Evolutionary conservation across 306 rosid species (phyloP).

Genomic region (Glycine latifolia): DNA sequence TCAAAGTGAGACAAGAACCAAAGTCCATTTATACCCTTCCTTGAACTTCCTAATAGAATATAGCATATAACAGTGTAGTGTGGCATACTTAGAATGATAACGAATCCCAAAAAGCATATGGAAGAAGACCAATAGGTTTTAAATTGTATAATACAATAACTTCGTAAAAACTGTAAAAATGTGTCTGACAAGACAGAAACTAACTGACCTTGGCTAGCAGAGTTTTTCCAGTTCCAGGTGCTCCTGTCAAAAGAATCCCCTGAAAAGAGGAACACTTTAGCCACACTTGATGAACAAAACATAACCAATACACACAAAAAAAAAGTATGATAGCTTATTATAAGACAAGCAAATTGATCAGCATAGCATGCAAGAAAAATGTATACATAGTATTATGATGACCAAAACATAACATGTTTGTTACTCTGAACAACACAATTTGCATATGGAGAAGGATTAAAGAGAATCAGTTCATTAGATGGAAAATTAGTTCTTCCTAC

Average conservation of each 20-base stretch:
- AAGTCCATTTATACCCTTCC: neutral
- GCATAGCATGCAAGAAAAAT: constrained; percentile 29
- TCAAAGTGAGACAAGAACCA: constrained; percentile 24
- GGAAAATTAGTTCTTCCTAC: constrained; percentile 14
- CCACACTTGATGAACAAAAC: constrained; percentile 42
- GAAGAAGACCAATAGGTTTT: constrained; percentile 30
- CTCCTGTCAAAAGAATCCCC: constrained; percentile 99
- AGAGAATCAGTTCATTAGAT: constrained; percentile 15
- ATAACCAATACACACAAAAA: constrained; percentile 1
- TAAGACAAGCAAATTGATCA: constrained; percentile 38
- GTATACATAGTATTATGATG: constrained; percentile 24
- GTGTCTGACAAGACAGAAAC: constrained; percentile 33
- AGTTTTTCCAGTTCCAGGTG: constrained; percentile 99
- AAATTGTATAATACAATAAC: constrained; percentile 2
- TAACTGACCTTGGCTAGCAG: constrained; percentile 90
- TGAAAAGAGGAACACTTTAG: constrained; percentile 54
- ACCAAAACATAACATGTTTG: constrained; percentile 31
- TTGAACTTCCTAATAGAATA: constrained; percentile 27
- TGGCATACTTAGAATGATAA: constrained; percentile 38
- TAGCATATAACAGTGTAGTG: constrained; percentile 25
- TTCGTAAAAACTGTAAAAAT: neutral
- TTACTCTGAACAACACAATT: constrained; percentile 35
- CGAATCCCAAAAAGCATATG: constrained; percentile 18
- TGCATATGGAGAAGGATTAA: constrained; percentile 35
- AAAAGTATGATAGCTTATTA: constrained; percentile 30